Evolutionary conservation across 495 filamentous ascomycete species (phyloP), one percentile per base, ranked within the genome.

Genomic region (Daldinia grandis): DNA sequence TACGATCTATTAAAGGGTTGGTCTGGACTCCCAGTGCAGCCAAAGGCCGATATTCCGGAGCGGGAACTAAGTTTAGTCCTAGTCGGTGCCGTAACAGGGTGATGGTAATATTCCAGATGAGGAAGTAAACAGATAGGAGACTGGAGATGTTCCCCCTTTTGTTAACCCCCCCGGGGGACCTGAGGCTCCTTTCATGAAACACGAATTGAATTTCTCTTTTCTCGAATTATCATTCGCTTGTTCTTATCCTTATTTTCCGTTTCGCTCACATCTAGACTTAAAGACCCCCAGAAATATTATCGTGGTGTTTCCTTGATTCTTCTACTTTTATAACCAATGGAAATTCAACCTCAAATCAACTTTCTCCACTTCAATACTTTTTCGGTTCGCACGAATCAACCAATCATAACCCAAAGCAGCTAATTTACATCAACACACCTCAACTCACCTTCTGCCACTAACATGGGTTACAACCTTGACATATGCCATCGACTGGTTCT

Each of bases 371-470:
- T 53, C 51, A 54, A 64, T 68, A 58, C 51, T 66, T 65, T 74
- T 71, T 64, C 72, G 67, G 65, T 62, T 74, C 62, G 9, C 33
- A 17, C 9, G 0, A 30, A 28, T 5, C 17, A 42, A 38, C 75
- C 75, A 77, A 76, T 77, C 19, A 72, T 27, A 44, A 37, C 37
- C 12, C 54, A 72, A 42, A 72, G 51, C n/a, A 57, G 70, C 66
- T 53, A 64, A 35, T 71, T 75, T 58, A 33, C 70, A 37, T 68
- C 58, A 40, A 72, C 70, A 76, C 70, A 77, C 73, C 73, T 76
- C 70, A 71, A 71, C 72, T 78, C 66, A 74, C 64, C 71, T 59
- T 78, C 71, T 74, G 74, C 76, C 76, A 67, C 76, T 78, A 78
- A 64, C 76, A 64, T 69, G 73, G 76, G 58, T 66, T 53, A 42